Evolutionary conservation across 2,329 filamentous ascomycete species (phyloP), one percentile per base, ranked within the genome.

Genomic region (Calonectria multiphialidica): DNA sequence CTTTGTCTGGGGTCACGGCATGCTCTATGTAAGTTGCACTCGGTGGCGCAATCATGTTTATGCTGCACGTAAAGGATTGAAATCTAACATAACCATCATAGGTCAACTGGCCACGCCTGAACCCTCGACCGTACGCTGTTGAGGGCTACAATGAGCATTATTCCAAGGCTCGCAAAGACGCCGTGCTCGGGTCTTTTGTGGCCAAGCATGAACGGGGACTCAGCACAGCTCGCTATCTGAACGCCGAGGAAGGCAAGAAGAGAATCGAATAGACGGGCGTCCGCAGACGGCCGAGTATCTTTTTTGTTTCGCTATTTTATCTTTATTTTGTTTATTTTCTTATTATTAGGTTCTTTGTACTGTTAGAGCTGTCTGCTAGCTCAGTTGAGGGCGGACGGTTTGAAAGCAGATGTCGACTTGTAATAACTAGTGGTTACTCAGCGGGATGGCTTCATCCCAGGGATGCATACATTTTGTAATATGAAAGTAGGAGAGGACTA

Each of bases 61-160:
- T 35, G n/a, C 50, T 1, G 2, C 23, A 5, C 13, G 45, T 47
- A 49, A 13, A 69, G n/a, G 25, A 57, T 33, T 9, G 10, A 28
- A 53, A 49, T 59, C 74, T 77, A 65, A 79, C 67, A 63, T 15
- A 3, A 15, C n/a, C 55, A 53, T 53, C 23, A 3, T 23, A 98
- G 95, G 96, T 98, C 77, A 98, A 98, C 85, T 99, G 97, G 97
- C 97, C 97, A 12, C 98, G 98, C 82, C 90, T 99, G 59, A 98
- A 97, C 83, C 96, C 95, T 13, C 93, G 95, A 18, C 91, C 94
- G 2, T 97, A 94, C 84, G 96, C 95, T 3, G 90, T 91, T 8
- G 97, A 99, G 80, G 95, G 95, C 45, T 98, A 96, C 83, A 92
- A 95, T 79, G 95, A 98, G 78, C 94, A 96, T 65, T 91, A 98